Conservation (phyloP, 176 grass and related monocot species). For the Chloris gayana region DNA sequence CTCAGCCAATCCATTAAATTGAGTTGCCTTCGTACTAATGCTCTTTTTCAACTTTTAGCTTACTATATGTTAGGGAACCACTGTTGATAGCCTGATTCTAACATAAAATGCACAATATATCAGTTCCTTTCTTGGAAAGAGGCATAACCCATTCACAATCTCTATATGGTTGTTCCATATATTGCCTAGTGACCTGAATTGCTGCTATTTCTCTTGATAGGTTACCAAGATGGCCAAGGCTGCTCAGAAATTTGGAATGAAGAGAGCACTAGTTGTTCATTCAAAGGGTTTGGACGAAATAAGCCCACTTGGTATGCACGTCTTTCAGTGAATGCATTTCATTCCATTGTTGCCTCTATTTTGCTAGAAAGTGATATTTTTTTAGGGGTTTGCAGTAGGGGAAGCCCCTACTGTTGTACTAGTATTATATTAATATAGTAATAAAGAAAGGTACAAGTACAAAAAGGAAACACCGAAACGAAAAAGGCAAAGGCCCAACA, state of each 20-base stretch:
- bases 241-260: slow-evolving; percentile 84
- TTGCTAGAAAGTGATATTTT: too few species aligned
- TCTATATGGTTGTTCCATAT: neutral
- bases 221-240: slow-evolving; percentile 96
- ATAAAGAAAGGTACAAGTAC: too few species aligned
- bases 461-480: too few species aligned
- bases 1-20: neutral
- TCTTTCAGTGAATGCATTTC: neutral
- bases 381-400: too few species aligned
- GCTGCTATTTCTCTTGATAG: slow-evolving; percentile 34
- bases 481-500: too few species aligned
- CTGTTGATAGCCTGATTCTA: neutral
- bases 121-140: neutral
- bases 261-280: slow-evolving; percentile 93
- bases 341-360: slow-evolving; percentile 22
- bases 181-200: slow-evolving; percentile 18
- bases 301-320: slow-evolving; percentile 85
- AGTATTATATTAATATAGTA: too few species aligned
- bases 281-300: slow-evolving; percentile 98
- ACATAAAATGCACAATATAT: neutral
- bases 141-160: neutral
- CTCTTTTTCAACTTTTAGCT: neutral
- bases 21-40: neutral
- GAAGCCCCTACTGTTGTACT: too few species aligned
- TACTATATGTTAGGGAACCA: neutral